These are phyloP conservation scores for Flaveria bidentis DNA, from an alignment of 129 eudicot species.

Conservation along the genomic window DNA sequence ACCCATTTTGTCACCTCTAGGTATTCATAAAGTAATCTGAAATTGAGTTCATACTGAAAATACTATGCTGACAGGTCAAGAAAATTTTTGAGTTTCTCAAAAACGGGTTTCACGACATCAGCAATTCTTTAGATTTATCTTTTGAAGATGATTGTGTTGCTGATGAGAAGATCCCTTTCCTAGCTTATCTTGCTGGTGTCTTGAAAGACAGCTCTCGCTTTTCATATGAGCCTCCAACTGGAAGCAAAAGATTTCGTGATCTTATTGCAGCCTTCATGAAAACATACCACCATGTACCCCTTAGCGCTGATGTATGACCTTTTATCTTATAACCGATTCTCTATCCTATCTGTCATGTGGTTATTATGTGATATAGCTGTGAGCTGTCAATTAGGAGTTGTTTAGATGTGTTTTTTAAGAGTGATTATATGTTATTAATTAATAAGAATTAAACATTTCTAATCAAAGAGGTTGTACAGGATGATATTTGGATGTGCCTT, in stretches of 20 bases:
- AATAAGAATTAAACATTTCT: not conserved
- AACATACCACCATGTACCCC: slow-evolving; percentile 87
- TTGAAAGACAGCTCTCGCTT: slow-evolving; percentile 66
- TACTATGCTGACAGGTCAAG: slow-evolving; percentile 67
- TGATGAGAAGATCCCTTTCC: slow-evolving; percentile 95
- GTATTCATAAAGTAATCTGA: slow-evolving; percentile 9
- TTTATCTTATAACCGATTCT: not conserved
- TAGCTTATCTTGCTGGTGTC: slow-evolving; percentile 89
- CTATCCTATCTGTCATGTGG: not conserved
- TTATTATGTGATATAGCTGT: slow-evolving; percentile 15
- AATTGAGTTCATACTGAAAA: slow-evolving; percentile 27
- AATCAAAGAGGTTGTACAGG: not conserved
- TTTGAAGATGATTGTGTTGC: slow-evolving; percentile 91
- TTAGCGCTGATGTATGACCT: slow-evolving; percentile 72
- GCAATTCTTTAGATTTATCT: slow-evolving; percentile 80
- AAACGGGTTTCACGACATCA: slow-evolving; percentile 79
- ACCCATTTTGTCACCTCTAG: slow-evolving; percentile 6
- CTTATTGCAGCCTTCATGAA: slow-evolving; percentile 88
- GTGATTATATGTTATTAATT: slow-evolving; percentile 2
- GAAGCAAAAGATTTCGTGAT: slow-evolving; percentile 78
- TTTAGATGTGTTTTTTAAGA: not conserved
- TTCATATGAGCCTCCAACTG: slow-evolving; percentile 88
- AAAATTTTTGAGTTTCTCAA: slow-evolving; percentile 84
- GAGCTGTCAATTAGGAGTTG: not conserved
- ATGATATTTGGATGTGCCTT: not conserved